These are phyloP conservation scores for Polychytrium aggregatum DNA, from an alignment of 192 early-diverging fungal species.

Conservation along the genomic window DNA sequence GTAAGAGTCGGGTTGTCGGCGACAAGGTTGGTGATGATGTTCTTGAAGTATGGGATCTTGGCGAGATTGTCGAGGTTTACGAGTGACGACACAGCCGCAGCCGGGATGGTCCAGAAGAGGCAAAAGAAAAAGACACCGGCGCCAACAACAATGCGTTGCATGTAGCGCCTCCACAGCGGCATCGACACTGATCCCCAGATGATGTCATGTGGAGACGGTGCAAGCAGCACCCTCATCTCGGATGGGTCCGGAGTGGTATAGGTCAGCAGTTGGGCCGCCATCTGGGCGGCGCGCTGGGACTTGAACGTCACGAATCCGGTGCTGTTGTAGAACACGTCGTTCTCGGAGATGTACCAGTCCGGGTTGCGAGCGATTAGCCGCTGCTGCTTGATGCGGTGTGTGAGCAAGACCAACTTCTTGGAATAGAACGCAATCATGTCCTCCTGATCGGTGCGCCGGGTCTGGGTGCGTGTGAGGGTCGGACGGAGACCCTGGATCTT, in stretches of 20 bases:
- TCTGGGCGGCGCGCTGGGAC: slow-evolving; percentile 22
- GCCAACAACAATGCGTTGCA: slow-evolving; percentile 11
- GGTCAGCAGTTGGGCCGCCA: slow-evolving; percentile 27
- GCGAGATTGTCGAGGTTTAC: slow-evolving; percentile 21
- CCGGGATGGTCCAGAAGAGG: slow-evolving; percentile 32
- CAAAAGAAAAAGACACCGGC: slow-evolving; percentile 11
- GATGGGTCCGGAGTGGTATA: slow-evolving; percentile 14
- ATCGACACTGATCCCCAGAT: slow-evolving; percentile 25
- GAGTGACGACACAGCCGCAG: slow-evolving; percentile 16
- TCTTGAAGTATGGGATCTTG: slow-evolving; percentile 8
- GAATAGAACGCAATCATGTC: slow-evolving; percentile 27
- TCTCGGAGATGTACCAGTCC: slow-evolving; percentile 1
- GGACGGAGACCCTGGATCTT: too few species aligned
- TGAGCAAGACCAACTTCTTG: slow-evolving; percentile 17
- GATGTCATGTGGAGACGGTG: slow-evolving; percentile 32
- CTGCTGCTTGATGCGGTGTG: slow-evolving; percentile 16
- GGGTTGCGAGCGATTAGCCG: slow-evolving; percentile 7
- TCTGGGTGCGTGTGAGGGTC: too few species aligned
- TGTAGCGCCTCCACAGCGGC: slow-evolving; percentile 14
- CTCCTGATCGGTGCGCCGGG: too few species aligned
- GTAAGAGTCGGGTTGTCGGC: slow-evolving; percentile 4
- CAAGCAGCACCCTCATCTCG: slow-evolving; percentile 20
- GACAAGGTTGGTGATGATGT: slow-evolving; percentile 10
- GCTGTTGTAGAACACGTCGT: slow-evolving; percentile 8
- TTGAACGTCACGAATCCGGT: slow-evolving; percentile 41